Percentiles rank a stretch among this genome's conserved stretches.
phyloP scores from a whole-genome alignment of 768 basidiomycete genomes.

The Gloeostereum incarnatum region DNA sequence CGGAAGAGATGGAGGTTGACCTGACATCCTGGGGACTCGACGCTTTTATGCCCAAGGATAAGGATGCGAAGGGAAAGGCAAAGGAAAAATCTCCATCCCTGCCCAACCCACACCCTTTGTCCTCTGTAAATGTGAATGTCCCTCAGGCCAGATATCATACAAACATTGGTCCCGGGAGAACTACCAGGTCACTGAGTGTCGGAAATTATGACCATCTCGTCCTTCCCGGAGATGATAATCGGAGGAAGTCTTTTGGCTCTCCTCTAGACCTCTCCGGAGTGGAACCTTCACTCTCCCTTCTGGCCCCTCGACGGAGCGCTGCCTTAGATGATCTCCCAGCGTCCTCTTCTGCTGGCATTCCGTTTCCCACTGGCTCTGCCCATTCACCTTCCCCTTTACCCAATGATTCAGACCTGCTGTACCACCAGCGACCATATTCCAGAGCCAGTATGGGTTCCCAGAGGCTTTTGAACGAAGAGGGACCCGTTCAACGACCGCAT shows the following conservation, averaged over 20 bases:
- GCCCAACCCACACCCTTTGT: constrained; percentile 29
- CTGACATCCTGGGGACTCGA: constrained; percentile 81
- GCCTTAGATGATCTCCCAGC: constrained; percentile 31
- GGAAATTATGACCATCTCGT: constrained; percentile 50
- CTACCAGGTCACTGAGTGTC: constrained; percentile 56
- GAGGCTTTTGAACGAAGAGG: constrained; percentile 27
- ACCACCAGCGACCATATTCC: constrained; percentile 40
- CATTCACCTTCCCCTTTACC: constrained; percentile 41
- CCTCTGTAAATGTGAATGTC: constrained; percentile 31
- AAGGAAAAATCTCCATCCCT: constrained; percentile 25
- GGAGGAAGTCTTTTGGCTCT: constrained; percentile 50
- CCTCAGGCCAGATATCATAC: constrained; percentile 32
- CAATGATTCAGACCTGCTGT: constrained; percentile 18
- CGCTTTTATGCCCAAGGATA: constrained; percentile 65
- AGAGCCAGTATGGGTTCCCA: constrained; percentile 41
- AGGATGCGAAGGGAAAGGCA: constrained; percentile 33
- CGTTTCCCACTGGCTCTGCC: constrained; percentile 53
- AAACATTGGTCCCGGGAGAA: constrained; percentile 23
- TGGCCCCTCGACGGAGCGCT: constrained; percentile 30
- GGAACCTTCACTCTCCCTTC: constrained; percentile 31
- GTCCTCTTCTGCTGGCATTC: constrained; percentile 30
- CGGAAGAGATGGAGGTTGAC: constrained; percentile 63
- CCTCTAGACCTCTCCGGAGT: constrained; percentile 45
- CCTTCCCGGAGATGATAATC: constrained; percentile 19
- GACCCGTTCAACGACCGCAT: too few species aligned